phyloP scores from a whole-genome alignment of 1,284 basidiomycete genomes.

The Polyporus tsugae region DNA sequence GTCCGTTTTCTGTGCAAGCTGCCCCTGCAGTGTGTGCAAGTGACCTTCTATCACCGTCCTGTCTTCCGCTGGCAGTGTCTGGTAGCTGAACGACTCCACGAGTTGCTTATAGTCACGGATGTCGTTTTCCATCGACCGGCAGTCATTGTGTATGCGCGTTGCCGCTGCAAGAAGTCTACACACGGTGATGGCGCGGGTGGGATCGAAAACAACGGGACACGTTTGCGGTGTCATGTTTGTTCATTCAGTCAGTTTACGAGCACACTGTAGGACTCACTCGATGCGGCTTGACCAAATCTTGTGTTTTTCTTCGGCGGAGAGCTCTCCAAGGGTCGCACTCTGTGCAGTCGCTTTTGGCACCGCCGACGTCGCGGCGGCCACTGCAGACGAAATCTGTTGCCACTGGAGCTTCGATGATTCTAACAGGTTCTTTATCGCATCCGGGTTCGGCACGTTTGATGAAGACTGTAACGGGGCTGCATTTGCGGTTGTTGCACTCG shows the following conservation, averaged over 20 bases:
- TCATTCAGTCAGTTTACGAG: neutral
- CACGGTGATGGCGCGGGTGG: neutral
- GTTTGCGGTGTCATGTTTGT: neutral
- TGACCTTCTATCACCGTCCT: constrained; percentile 29
- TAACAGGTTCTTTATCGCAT: constrained; percentile 23
- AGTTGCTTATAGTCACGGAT: constrained; percentile 31
- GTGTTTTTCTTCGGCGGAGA: constrained; percentile 20
- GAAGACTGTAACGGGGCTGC: neutral
- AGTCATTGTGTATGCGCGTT: constrained; percentile 23
- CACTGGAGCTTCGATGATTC: constrained; percentile 26
- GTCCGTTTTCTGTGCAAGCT: constrained; percentile 24
- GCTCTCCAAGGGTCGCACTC: constrained; percentile 9
- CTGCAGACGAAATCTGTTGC: constrained; percentile 29
- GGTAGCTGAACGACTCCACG: constrained; percentile 33
- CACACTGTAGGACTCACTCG: constrained; percentile 26
- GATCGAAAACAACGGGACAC: neutral
- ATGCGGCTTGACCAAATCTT: constrained; percentile 32
- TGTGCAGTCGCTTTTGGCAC: constrained; percentile 11
- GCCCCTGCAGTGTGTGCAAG: constrained; percentile 26
- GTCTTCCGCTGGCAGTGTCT: constrained; percentile 24
- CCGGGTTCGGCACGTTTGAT: constrained; percentile 12
- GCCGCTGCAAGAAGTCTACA: constrained; percentile 28
- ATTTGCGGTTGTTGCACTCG: neutral
- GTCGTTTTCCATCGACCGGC: constrained; percentile 29
- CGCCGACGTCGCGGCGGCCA: constrained; percentile 26